Evolutionary conservation across 306 rosid genomes (phyloP).

Genomic region (Quercus aquifolioides): DNA sequence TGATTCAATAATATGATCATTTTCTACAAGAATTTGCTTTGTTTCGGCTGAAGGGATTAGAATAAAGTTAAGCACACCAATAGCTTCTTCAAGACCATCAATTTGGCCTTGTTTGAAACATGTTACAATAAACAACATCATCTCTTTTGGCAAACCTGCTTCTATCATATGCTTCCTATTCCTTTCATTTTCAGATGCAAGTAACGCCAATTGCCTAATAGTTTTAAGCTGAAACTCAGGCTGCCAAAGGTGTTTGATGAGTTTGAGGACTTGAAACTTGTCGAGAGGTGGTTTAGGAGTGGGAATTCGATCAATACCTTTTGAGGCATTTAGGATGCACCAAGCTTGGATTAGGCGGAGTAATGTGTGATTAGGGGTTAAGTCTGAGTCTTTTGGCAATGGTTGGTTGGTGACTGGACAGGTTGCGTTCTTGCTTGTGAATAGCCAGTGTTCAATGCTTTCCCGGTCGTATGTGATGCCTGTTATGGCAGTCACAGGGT

Average conservation of each 20-base stretch:
- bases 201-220: conserved; percentile 35
- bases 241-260: conserved; percentile 30
- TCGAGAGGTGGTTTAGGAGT: conserved; percentile 58
- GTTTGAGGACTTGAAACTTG: conserved; percentile 39
- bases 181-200: conserved; percentile 38
- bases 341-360: conserved; percentile 76
- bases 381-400: conserved; percentile 36
- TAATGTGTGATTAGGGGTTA: conserved; percentile 70
- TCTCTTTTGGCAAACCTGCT: conserved; percentile 40
- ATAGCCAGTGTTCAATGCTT: conserved; percentile 71
- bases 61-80: conserved; percentile 37
- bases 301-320: conserved; percentile 50
- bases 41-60: conserved; percentile 28
- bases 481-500: conserved; percentile 66
- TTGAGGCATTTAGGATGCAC: conserved; percentile 50
- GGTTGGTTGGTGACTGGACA: conserved; percentile 65
- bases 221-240: conserved; percentile 28
- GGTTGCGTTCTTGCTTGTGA: conserved; percentile 34
- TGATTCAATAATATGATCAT: conserved; percentile 29
- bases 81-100: conserved; percentile 53
- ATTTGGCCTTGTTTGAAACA: conserved; percentile 20
- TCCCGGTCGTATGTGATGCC: conserved; percentile 83
- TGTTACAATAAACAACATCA: conserved; percentile 33
- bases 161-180: conserved; percentile 46
- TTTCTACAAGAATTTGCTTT: conserved; percentile 15